Percentiles rank a stretch among this genome's conserved stretches.
Conservation (phyloP, 768 basidiomycete species). For the Russula dissimulans region DNA sequence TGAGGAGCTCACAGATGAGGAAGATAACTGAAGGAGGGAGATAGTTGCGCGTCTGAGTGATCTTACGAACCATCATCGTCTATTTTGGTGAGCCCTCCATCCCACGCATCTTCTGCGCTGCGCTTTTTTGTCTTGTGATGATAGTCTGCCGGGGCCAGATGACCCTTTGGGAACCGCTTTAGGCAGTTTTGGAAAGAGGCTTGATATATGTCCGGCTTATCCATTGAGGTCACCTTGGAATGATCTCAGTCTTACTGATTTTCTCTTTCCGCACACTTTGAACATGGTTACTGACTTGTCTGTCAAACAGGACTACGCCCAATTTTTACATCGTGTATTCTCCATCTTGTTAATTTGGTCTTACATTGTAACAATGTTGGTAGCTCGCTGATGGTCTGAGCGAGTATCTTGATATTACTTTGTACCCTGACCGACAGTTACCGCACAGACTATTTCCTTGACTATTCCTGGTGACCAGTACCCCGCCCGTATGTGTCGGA, state of each 20-base stretch:
- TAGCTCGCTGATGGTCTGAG: neutral
- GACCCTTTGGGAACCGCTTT: conserved; percentile 44
- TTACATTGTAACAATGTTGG: neutral
- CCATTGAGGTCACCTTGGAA: neutral
- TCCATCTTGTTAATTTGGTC: neutral
- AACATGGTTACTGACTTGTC: neutral
- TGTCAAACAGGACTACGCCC: neutral
- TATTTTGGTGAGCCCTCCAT: conserved; percentile 14
- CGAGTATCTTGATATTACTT: neutral
- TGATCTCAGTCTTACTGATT: conserved; percentile 3
- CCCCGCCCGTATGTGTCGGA: conserved; percentile 26
- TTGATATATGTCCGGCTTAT: conserved; percentile 55
- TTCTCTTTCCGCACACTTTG: neutral
- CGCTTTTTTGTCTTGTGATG: conserved; percentile 36
- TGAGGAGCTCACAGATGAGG: conserved; percentile 83
- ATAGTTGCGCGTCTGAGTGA: neutral
- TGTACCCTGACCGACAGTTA: neutral
- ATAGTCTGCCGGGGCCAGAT: conserved; percentile 80
- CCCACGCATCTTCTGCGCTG: conserved; percentile 5
- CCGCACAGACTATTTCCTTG: neutral
- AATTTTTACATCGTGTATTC: neutral
- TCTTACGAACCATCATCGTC: neutral
- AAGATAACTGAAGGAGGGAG: conserved; percentile 31
- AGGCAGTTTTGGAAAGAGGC: conserved; percentile 30
- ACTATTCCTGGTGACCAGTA: too few species aligned